phyloP scores from a whole-genome alignment of 768 basidiomycete species.

The Sistotremastrum suecicum region DNA sequence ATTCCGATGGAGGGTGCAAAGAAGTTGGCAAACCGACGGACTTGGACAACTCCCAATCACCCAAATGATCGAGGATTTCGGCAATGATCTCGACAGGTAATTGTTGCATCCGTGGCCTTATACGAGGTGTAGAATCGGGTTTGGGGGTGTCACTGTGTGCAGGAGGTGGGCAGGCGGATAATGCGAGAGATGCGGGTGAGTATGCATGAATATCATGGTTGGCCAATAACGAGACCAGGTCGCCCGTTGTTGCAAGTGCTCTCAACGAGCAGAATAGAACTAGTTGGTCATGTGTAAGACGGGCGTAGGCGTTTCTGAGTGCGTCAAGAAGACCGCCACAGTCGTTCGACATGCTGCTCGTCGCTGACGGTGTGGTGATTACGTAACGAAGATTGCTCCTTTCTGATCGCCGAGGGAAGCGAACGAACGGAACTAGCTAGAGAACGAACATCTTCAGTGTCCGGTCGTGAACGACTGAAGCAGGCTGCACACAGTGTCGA shows the following conservation, averaged over 20 bases:
- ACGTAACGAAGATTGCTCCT: no score
- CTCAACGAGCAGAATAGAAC: constrained; percentile 63
- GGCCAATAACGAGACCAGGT: constrained; percentile 57
- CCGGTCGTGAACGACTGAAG: no score
- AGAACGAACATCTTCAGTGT: no score
- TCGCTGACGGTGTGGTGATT: no score
- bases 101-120: constrained; percentile 28
- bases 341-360: no score
- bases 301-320: constrained; percentile 56
- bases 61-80: constrained; percentile 63
- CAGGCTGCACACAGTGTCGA: no score
- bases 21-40: constrained; percentile 65
- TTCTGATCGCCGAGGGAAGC: no score
- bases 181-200: constrained; percentile 7
- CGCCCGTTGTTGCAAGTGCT: constrained; percentile 54
- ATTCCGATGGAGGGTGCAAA: constrained; percentile 48
- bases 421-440: no score
- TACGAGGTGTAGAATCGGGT: constrained; percentile 13
- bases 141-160: constrained; percentile 17
- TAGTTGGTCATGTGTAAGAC: constrained; percentile 52
- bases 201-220: constrained; percentile 67
- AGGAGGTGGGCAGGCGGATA: constrained; percentile 6
- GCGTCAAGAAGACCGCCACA: constrained; percentile 17
- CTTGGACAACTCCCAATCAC: constrained; percentile 74
- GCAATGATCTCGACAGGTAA: constrained; percentile 67